Percentiles rank a stretch among this genome's conserved stretches.
These are phyloP conservation scores for Thelephora aurantiotincta DNA, from an alignment of 768 basidiomycete genomes.

Conservation along the genomic window DNA sequence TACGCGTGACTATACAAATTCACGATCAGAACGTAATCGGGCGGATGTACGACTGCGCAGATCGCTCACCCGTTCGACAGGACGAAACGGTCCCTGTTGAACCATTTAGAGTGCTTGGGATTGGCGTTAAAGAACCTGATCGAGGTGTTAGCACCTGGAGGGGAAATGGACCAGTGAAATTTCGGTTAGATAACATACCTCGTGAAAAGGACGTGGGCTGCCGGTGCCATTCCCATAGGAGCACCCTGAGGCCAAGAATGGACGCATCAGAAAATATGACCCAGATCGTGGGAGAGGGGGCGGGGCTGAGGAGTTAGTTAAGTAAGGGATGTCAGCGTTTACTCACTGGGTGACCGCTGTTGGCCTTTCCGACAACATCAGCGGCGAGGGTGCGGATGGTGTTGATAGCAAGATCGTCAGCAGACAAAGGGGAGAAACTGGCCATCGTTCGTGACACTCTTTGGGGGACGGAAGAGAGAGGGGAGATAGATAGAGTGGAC, in stretches of 20 bases:
- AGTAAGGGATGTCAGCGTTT: neutral
- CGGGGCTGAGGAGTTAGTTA: neutral
- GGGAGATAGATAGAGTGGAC: constrained; percentile 4
- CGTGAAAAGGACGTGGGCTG: constrained; percentile 67
- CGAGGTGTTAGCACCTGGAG: neutral
- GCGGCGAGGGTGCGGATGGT: constrained; percentile 69
- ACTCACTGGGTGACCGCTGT: constrained; percentile 86
- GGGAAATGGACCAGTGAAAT: constrained; percentile 8
- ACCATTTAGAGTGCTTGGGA: constrained; percentile 84
- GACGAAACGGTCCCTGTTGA: constrained; percentile 94
- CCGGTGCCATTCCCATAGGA: constrained; percentile 89
- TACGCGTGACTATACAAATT: constrained; percentile 51
- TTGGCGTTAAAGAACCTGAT: constrained; percentile 76
- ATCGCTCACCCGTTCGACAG: constrained; percentile 78
- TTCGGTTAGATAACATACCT: constrained; percentile 26
- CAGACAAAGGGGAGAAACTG: constrained; percentile 19
- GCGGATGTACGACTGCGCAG: neutral
- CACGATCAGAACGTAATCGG: constrained; percentile 6
- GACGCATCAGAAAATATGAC: neutral
- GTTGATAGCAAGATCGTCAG: constrained; percentile 48
- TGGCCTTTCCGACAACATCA: constrained; percentile 72
- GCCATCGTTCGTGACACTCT: constrained; percentile 19
- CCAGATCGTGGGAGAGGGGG: neutral
- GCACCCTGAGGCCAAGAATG: constrained; percentile 40
- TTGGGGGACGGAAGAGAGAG: constrained; percentile 7